Evolutionary conservation across 805 yeast genomes (phyloP).

Genomic region (Saccharomycopsis amapae): DNA sequence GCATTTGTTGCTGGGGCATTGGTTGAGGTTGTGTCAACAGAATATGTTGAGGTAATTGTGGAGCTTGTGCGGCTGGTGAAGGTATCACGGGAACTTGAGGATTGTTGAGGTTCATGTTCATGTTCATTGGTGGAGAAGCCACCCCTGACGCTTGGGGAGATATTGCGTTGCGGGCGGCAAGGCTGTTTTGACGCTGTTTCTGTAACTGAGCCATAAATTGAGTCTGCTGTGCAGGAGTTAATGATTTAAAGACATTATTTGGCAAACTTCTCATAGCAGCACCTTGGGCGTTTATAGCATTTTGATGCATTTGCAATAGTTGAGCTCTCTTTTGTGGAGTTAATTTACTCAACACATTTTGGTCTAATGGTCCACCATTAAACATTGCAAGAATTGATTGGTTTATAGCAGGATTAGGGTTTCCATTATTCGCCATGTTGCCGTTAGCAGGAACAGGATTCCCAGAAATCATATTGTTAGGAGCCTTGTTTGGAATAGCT

Average conservation of each 20-base stretch:
- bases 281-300: slow-evolving; percentile 2
- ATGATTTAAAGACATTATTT: slow-evolving; percentile 3
- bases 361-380: slow-evolving; percentile 1
- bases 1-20: slow-evolving; percentile 21
- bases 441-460: too few species aligned
- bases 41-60: slow-evolving; percentile 19
- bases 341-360: slow-evolving; percentile 4
- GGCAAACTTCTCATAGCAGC: slow-evolving; percentile 3
- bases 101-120: neutral
- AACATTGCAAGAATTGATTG: neutral
- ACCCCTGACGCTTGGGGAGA: slow-evolving; percentile 14
- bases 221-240: slow-evolving; percentile 12
- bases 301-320: slow-evolving; percentile 6
- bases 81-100: slow-evolving; percentile 5
- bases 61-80: slow-evolving; percentile 1
- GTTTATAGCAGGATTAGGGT: too few species aligned
- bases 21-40: slow-evolving; percentile 22
- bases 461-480: too few species aligned
- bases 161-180: slow-evolving; percentile 23
- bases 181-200: slow-evolving; percentile 22
- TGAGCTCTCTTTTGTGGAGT: slow-evolving; percentile 15
- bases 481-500: too few species aligned
- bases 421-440: too few species aligned
- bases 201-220: slow-evolving; percentile 6
- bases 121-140: slow-evolving; percentile 3